Conservation (phyloP, 495 filamentous ascomycete species). For the Xylaria telfairii region DNA sequence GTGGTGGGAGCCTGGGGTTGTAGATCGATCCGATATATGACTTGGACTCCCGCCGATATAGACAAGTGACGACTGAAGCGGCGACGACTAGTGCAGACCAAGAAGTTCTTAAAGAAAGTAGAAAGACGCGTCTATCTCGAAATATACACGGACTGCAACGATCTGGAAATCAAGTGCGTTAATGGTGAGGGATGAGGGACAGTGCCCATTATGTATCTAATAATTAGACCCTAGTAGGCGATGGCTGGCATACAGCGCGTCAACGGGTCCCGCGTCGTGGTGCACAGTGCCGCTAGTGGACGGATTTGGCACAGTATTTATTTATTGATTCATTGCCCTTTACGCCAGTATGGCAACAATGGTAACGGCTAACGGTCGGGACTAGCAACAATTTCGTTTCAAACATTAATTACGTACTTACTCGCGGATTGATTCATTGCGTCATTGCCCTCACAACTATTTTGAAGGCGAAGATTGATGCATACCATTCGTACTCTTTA, state of each 20-base stretch:
- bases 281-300: slow-evolving; percentile 12
- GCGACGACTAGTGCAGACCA: neutral
- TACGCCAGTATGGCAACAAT: slow-evolving; percentile 5
- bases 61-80: neutral
- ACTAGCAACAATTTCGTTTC: neutral
- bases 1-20: slow-evolving; percentile 1
- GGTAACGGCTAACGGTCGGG: neutral
- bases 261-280: slow-evolving; percentile 23
- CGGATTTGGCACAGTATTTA: slow-evolving; percentile 18
- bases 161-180: neutral
- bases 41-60: neutral
- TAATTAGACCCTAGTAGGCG: slow-evolving; percentile 7
- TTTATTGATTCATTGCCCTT: slow-evolving; percentile 22
- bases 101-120: neutral
- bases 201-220: slow-evolving; percentile 9
- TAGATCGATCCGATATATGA: slow-evolving; percentile 5
- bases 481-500: neutral
- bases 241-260: slow-evolving; percentile 24
- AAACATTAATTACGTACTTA: neutral
- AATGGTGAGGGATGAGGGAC: slow-evolving; percentile 17
- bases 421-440: neutral
- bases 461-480: neutral
- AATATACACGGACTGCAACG: neutral
- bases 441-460: neutral
- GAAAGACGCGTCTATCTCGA: slow-evolving; percentile 11